phyloP scores from a whole-genome alignment of 2,329 filamentous ascomycete genomes.

The Huntiella omanensis region DNA sequence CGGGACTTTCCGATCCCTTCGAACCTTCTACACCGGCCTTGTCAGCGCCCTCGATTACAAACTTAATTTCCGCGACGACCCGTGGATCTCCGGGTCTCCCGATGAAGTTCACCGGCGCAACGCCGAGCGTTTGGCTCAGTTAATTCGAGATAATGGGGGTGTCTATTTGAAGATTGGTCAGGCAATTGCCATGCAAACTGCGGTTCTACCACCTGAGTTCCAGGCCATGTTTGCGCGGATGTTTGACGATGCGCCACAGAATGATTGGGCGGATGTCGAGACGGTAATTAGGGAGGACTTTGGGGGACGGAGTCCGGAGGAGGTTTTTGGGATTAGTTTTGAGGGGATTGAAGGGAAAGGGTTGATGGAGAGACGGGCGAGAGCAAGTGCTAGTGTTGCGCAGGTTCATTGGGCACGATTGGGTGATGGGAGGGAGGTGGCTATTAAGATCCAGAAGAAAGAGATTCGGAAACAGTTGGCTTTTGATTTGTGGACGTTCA shows the following conservation, averaged over 20 bases:
- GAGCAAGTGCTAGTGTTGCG: constrained; percentile 77
- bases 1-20: constrained; percentile 55
- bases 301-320: constrained; percentile 61
- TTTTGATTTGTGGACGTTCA: constrained; percentile 94
- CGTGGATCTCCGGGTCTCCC: constrained; percentile 54
- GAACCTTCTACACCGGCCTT: constrained; percentile 65
- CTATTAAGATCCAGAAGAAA: constrained; percentile 89
- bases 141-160: constrained; percentile 74
- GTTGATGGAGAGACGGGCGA: constrained; percentile 38
- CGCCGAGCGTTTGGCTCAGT: constrained; percentile 62
- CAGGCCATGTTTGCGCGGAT: constrained; percentile 90
- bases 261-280: constrained; percentile 70
- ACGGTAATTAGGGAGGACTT: constrained; percentile 78
- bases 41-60: constrained; percentile 86
- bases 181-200: constrained; percentile 95
- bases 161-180: constrained; percentile 96
- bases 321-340: constrained; percentile 85
- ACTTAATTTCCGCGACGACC: constrained; percentile 75
- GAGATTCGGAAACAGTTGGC: constrained; percentile 82
- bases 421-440: constrained; percentile 73
- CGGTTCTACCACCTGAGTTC: constrained; percentile 81
- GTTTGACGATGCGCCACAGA: constrained; percentile 96
- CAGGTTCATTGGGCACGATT: constrained; percentile 92
- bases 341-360: constrained; percentile 48
- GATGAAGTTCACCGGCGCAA: constrained; percentile 66